Percentiles rank a stretch among this genome's conserved stretches.
phyloP scores from a whole-genome alignment of 192 early-diverging fungal genomes.

The Funneliformis mosseae region DNA sequence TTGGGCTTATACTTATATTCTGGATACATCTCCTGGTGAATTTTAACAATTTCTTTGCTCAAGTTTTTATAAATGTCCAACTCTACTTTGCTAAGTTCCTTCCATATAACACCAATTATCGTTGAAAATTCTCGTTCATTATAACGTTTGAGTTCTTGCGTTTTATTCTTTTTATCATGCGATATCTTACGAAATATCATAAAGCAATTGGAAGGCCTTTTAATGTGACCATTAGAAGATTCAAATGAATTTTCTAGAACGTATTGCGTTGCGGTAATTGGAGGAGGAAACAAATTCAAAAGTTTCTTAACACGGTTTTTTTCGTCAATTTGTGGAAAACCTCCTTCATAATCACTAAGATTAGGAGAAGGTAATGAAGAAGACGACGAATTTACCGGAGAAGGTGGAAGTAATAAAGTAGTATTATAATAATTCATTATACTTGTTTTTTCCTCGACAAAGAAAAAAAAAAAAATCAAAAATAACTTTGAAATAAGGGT shows the following conservation, averaged over 20 bases:
- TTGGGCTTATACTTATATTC: slow-evolving; percentile 9
- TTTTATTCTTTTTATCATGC: background rate
- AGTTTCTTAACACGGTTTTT: background rate
- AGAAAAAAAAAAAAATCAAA: no score
- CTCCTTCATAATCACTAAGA: background rate
- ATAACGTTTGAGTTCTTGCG: background rate
- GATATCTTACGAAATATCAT: slow-evolving; percentile 7
- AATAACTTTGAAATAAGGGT: no score
- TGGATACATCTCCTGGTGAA: background rate
- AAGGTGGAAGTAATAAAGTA: no score
- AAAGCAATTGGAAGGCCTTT: slow-evolving; percentile 3
- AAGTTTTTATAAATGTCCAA: background rate
- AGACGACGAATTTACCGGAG: no score
- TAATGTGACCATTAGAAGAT: background rate
- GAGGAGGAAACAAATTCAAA: background rate
- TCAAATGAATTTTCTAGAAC: background rate
- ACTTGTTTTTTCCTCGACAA: no score
- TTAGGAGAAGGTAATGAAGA: background rate
- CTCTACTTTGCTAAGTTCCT: background rate
- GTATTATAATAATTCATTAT: no score
- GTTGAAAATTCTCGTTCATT: background rate
- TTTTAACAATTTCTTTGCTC: background rate
- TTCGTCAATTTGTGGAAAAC: background rate
- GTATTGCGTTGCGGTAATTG: background rate
- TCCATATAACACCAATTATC: background rate